These are phyloP conservation scores for Peniophora sp. DNA, from an alignment of 1,284 basidiomycete species.

Conservation along the genomic window DNA sequence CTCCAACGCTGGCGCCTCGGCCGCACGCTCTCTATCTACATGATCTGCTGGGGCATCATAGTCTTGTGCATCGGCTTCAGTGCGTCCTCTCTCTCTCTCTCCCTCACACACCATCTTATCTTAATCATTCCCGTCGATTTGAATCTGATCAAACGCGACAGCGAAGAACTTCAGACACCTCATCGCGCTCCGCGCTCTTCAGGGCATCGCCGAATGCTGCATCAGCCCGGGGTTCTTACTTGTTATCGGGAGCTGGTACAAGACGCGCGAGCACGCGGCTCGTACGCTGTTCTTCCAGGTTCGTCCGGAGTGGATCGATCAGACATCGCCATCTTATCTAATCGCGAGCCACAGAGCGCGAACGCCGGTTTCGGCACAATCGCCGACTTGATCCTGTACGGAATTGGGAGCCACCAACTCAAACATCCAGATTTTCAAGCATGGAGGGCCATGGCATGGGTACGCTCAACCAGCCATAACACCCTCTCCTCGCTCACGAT, in stretches of 20 bases:
- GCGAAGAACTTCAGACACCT: slow-evolving; percentile 11
- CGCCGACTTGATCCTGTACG: slow-evolving; percentile 8
- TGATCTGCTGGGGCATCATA: slow-evolving; percentile 8
- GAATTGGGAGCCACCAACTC: slow-evolving; percentile 7
- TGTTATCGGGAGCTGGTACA: slow-evolving; percentile 13
- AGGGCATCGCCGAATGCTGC: slow-evolving; percentile 14
- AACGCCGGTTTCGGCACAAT: slow-evolving; percentile 5
- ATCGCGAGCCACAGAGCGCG: background rate
- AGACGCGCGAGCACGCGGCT: slow-evolving; percentile 9
- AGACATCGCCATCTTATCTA: no score
- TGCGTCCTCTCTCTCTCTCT: background rate
- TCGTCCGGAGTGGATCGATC: background rate
- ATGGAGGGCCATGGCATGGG: slow-evolving; percentile 10
- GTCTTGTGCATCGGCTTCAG: slow-evolving; percentile 10
- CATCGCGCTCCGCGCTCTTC: slow-evolving; percentile 12
- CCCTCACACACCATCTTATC: background rate
- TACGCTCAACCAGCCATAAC: background rate
- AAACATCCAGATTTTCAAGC: slow-evolving; percentile 3
- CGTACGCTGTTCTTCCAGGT: slow-evolving; percentile 12
- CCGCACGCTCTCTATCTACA: slow-evolving; percentile 12
- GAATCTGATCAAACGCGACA: no score
- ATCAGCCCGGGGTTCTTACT: slow-evolving; percentile 14
- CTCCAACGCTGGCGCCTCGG: slow-evolving; percentile 12
- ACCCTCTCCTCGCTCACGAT: background rate
- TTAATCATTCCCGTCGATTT: no score